These are phyloP conservation scores for Chlorencoelia australis DNA, from an alignment of 2,329 filamentous ascomycete genomes.

Conservation along the genomic window DNA sequence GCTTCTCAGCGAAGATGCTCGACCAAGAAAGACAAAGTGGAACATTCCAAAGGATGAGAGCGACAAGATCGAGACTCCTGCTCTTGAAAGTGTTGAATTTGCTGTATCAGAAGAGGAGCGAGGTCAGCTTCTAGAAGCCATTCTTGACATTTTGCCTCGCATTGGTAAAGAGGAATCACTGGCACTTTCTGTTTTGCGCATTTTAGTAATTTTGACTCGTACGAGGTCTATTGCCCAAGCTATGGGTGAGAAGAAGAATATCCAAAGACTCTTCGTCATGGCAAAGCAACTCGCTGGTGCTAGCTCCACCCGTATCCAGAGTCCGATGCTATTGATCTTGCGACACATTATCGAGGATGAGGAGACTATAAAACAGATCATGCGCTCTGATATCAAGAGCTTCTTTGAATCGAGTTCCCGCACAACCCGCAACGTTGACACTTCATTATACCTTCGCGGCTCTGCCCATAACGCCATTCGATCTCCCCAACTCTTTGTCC, in stretches of 20 bases:
- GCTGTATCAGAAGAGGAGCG: conserved; percentile 58
- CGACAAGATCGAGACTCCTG: conserved; percentile 40
- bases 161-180: conserved; percentile 81
- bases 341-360: conserved; percentile 94
- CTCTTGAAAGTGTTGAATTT: conserved; percentile 49
- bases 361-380: conserved; percentile 79
- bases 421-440: conserved; percentile 48
- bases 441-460: conserved; percentile 61
- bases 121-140: conserved; percentile 57
- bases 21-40: conserved; percentile 68
- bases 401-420: conserved; percentile 51
- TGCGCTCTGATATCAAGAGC: conserved; percentile 79
- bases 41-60: conserved; percentile 42
- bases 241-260: conserved; percentile 78
- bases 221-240: conserved; percentile 62
- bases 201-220: conserved; percentile 81
- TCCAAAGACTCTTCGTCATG: conserved; percentile 89
- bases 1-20: conserved; percentile 78
- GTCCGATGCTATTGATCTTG: conserved; percentile 61
- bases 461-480: conserved; percentile 74
- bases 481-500: conserved; percentile 75
- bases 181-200: conserved; percentile 71
- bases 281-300: conserved; percentile 79
- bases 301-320: conserved; percentile 64
- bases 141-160: conserved; percentile 76